phyloP scores from a whole-genome alignment of 805 yeast species.

The Gaillardinia entomophila region DNA sequence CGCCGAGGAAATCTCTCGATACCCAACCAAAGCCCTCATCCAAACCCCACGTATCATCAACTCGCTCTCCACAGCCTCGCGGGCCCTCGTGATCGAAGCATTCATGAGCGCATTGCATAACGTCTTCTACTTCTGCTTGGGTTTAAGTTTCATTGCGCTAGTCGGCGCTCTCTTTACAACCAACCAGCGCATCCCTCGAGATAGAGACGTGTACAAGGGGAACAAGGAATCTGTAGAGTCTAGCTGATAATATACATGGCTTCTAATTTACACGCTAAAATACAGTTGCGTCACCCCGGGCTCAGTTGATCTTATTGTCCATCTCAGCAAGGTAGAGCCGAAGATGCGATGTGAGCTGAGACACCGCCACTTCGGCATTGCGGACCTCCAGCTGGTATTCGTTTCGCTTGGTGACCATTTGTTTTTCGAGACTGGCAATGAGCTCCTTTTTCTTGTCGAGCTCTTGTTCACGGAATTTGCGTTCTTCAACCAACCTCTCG shows the following conservation, averaged over 20 bases:
- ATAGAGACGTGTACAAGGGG: constrained; percentile 2
- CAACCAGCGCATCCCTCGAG: constrained; percentile 35
- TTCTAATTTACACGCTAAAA: too few relatives aligned
- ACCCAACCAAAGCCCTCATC: constrained; percentile 11
- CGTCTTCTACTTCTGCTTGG: constrained; percentile 37
- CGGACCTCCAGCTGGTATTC: constrained; percentile 49
- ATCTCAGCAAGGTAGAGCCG: constrained; percentile 48
- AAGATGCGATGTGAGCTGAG: constrained; percentile 51
- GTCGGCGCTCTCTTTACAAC: constrained; percentile 33
- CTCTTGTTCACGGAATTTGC: constrained; percentile 44
- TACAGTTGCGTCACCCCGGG: too few relatives aligned
- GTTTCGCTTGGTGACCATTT: constrained; percentile 29
- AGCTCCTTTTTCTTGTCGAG: constrained; percentile 42
- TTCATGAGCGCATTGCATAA: constrained; percentile 34
- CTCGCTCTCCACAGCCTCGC: constrained; percentile 15
- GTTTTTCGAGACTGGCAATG: constrained; percentile 39
- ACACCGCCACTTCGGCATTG: constrained; percentile 48
- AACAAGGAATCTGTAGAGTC: too few relatives aligned
- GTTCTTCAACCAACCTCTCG: constrained; percentile 42
- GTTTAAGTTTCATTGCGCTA: constrained; percentile 24
- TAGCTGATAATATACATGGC: too few relatives aligned
- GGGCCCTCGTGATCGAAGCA: constrained; percentile 18
- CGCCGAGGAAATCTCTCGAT: constrained; percentile 7
- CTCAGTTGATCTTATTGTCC: constrained; percentile 30
- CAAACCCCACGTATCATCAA: constrained; percentile 23